phyloP scores from a whole-genome alignment of 2,329 filamentous ascomycete species.

The Dendrostoma leiphaemia region DNA sequence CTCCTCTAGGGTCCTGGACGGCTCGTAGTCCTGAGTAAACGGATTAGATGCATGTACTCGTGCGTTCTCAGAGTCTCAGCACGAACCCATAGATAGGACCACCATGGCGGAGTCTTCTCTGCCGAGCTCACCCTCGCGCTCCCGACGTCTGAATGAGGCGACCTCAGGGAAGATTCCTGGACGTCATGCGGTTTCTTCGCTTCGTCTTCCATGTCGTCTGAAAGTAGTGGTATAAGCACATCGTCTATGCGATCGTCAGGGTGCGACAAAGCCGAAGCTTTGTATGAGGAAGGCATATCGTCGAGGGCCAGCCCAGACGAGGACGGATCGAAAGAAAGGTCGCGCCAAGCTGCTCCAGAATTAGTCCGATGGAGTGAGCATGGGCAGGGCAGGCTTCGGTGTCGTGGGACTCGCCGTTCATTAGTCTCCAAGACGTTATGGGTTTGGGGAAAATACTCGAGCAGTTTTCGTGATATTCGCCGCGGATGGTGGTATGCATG shows the following conservation, averaged over 20 bases:
- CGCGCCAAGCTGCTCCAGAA: not conserved
- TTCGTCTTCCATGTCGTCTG: conserved; percentile 13
- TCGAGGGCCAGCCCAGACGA: not conserved
- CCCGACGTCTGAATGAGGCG: not conserved
- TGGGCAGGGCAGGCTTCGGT: not conserved
- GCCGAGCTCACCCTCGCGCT: not conserved
- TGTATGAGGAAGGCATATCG: conserved; percentile 12
- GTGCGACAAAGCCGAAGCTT: not conserved
- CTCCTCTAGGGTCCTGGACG: conserved; percentile 28
- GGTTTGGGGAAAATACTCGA: not conserved
- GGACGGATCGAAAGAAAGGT: not conserved
- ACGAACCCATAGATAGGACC: conserved; percentile 19
- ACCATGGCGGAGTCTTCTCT: conserved; percentile 12
- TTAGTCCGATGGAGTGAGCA: not conserved
- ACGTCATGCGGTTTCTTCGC: conserved; percentile 8
- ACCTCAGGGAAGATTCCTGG: not conserved
- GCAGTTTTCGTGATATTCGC: not conserved
- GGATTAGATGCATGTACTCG: too few species aligned
- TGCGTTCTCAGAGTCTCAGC: too few species aligned
- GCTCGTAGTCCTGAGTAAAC: conserved; percentile 14
- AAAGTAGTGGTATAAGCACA: conserved; percentile 10
- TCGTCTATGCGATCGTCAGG: not conserved
- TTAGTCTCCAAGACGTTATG: not conserved
- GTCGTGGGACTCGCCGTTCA: not conserved
- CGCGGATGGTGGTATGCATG: not conserved